Evolutionary conservation across 169 alveolate genomes (phyloP), one percentile per base, ranked within the genome.

Genomic region (Plasmodium relictum): DNA sequence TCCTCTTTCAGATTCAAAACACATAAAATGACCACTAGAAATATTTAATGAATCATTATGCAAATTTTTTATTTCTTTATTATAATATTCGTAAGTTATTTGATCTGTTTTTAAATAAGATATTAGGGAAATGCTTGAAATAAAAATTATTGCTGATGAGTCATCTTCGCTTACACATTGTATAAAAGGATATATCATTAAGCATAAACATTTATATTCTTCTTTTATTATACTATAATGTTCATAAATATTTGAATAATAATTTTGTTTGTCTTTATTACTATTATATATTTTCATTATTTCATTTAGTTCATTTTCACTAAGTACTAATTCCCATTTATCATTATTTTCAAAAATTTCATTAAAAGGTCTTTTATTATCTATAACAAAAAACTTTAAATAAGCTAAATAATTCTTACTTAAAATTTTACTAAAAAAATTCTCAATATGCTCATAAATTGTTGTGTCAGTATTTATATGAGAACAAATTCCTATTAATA

Each of bases 161-260:
- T 76, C 89, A 48, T 76, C 89, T 76, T 76, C 74, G 41, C 74
- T 50, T 56, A 65, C 69, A 54, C 89, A 76, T 62, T 76, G 89
- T 9, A 76, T 63, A 41, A 62, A 76, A 2, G 89, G 89, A 42
- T 76, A 76, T 62, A 76, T 22, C 74, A 76, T 24, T 7, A 76
- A 42, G 0, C 78, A 76, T 58, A 76, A 22, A 56, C 89, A 76
- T 22, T 76, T 76, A 22, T 76, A 62, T 76, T 76, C 89, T 63
- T 76, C 89, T 37, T 76, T 76, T 2, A 76, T 68, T n/a, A 42
- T 48, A 56, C 42, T n/a, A 56, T 63, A 63, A 20, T 61, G 31
- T 16, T 41, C 63, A 9, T 76, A 69, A 26, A 44, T 22, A 39
- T 20, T 58, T 9, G 68, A 58, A 58, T 2, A 20, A 0, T 0